Evolutionary conservation across 768 basidiomycete genomes (phyloP), one percentile per base, ranked within the genome.

Genomic region (Mycena amicta): DNA sequence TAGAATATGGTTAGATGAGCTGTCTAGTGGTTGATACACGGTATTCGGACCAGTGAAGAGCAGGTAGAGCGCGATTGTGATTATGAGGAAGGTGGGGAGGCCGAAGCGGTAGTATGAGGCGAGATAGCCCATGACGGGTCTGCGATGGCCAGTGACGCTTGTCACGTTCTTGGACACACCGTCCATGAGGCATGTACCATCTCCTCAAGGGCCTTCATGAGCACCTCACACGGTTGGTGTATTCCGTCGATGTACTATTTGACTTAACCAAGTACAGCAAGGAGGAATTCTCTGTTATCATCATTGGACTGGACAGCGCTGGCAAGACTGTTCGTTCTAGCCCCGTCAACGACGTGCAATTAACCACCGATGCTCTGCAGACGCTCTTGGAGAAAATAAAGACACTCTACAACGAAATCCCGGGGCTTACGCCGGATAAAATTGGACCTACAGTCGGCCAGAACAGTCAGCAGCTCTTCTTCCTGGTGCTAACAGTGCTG

Each of bases 391-490:
- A 98, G 78, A 90, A 88, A 72, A 95, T 98, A 57, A 98, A 98
- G 80, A 93, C 92, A 0, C 74, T 92, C 0, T 98, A 95, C 70
- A 96, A 88, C 69, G 85, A 90, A 37, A 84, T 83, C 0, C 94
- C 95, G 0, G 93, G 92, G 0, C 83, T 97, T n/a, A 79, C 90
- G 33, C 88, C 95, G 0, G 89, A 93, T 65, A 97, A 94, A 75
- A 98, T 99, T 65, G 93, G 83, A 0, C 97, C 97, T 1, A 99
- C 97, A 0, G 91, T 99, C 3, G 97, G 97, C 0, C 96, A 98
- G 75, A 98, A 98, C 73, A 96, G 96, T 96, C 62, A 64, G 91
- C 77, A 5, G 13, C 25, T 23, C 18, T 25, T n/a, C 25, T 25
- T 12, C 22, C 20, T 27, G 23, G 41, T 3, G 23, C 28, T 53